Evolutionary conservation across 2,329 filamentous ascomycete genomes (phyloP).

Genomic region (Macrophomina pseudophaseolina): DNA sequence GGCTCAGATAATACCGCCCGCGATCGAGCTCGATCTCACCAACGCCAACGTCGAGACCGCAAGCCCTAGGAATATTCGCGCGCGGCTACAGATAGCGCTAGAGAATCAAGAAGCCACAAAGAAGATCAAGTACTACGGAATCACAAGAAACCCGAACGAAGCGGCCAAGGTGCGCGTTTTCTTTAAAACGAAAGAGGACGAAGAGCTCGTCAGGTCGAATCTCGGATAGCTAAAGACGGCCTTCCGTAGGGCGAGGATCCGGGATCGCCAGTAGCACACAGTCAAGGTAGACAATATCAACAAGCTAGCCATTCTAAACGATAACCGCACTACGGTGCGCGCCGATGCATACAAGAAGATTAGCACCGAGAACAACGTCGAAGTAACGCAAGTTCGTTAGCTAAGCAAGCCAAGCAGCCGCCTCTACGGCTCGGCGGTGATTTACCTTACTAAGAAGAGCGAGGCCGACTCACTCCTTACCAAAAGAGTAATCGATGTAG

Average conservation of each 20-base stretch:
- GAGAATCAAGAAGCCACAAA: neutral
- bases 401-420: neutral
- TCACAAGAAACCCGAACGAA: neutral
- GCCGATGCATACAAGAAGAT: constrained; percentile 42
- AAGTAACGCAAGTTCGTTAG: neutral
- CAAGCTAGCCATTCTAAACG: neutral
- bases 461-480: neutral
- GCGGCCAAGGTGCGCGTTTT: neutral
- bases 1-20: neutral
- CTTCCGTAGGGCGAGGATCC: neutral
- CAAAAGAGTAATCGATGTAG: neutral
- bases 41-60: neutral
- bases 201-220: neutral
- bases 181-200: neutral
- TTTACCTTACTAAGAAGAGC: neutral
- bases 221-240: neutral
- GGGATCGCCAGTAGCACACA: neutral
- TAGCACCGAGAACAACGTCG: neutral
- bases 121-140: neutral
- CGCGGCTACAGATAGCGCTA: neutral
- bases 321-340: constrained; percentile 31
- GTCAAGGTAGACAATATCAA: constrained; percentile 3
- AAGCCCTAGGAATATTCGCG: neutral
- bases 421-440: neutral
- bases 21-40: neutral